Evolutionary conservation across 352 stramenopile genomes (phyloP).

Genomic region (Phytophthora aleatoria): DNA sequence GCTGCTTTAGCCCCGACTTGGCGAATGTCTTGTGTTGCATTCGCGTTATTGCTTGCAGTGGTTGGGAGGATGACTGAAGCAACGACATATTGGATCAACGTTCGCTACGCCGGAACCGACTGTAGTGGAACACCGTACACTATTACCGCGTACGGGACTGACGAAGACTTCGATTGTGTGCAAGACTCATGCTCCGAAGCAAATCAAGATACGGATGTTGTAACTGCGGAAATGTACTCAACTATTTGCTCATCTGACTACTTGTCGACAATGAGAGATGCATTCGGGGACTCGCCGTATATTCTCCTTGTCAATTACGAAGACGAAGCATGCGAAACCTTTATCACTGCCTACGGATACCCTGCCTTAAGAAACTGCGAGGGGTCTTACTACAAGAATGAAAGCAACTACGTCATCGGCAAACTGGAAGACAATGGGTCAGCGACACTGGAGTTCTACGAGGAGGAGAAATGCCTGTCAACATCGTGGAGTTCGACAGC

Average conservation of each 20-base stretch:
- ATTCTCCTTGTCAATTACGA: slow-evolving; percentile 4
- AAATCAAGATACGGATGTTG: not conserved
- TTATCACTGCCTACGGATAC: slow-evolving; percentile 2
- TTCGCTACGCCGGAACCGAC: too few species aligned
- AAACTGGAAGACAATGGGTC: not conserved
- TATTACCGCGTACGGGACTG: too few species aligned
- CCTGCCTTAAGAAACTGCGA: slow-evolving; percentile 10
- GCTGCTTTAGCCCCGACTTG: too few species aligned
- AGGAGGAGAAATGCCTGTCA: not conserved
- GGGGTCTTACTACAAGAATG: slow-evolving; percentile 10
- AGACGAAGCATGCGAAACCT: slow-evolving; percentile 2
- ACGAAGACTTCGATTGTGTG: too few species aligned
- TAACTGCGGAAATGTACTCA: not conserved
- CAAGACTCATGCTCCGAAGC: not conserved
- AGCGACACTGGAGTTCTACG: not conserved
- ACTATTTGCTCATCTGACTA: slow-evolving; percentile 8
- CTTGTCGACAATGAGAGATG: slow-evolving; percentile 2
- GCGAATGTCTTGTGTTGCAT: too few species aligned
- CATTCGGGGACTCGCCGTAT: slow-evolving; percentile 16
- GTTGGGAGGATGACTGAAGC: too few species aligned
- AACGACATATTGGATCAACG: too few species aligned
- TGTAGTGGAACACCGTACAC: too few species aligned
- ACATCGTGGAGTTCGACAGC: not conserved
- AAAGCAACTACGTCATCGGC: not conserved
- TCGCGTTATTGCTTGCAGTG: too few species aligned